A percentile compares a stretch with the other conserved stretches of the same genome.
phyloP scores from a whole-genome alignment of 179 eudicot genomes.

The Vitellaria paradoxa region DNA sequence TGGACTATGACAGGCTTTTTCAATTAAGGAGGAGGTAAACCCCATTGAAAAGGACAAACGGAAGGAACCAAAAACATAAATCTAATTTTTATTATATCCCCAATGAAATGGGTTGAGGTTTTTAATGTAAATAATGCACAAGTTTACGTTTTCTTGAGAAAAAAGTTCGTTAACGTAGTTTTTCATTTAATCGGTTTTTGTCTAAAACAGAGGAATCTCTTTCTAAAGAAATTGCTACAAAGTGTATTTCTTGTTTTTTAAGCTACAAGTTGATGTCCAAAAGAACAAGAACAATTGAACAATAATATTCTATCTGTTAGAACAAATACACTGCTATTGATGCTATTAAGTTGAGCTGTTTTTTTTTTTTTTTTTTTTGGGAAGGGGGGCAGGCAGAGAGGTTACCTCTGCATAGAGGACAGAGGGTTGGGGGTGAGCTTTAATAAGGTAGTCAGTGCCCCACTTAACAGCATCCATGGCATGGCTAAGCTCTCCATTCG shows the following conservation, averaged over 20 bases:
- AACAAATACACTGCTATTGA: background rate
- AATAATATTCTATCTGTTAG: background rate
- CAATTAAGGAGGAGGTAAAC: background rate
- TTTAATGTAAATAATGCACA: too few relatives aligned
- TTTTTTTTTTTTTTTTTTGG: too few relatives aligned
- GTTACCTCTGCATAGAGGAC: slow-evolving; percentile 90
- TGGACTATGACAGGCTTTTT: background rate
- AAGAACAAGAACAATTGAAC: background rate
- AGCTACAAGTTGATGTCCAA: background rate
- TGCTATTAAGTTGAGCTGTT: background rate
- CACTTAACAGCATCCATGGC: slow-evolving; percentile 81
- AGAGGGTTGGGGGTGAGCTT: slow-evolving; percentile 80
- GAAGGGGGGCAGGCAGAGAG: too few relatives aligned
- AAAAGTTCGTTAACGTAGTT: too few relatives aligned
- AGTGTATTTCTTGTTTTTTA: background rate
- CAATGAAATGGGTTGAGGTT: background rate
- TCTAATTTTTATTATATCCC: background rate
- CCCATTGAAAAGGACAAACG: slow-evolving; percentile 15
- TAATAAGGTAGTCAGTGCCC: slow-evolving; percentile 93
- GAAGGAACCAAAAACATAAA: slow-evolving; percentile 4
- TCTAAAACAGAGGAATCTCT: slow-evolving; percentile 22
- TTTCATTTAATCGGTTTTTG: background rate
- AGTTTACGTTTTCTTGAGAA: too few relatives aligned
- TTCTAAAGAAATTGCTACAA: background rate
- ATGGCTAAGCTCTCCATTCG: slow-evolving; percentile 71